phyloP scores from a whole-genome alignment of 2,329 filamentous ascomycete genomes.

The Lachnellula cervina region DNA sequence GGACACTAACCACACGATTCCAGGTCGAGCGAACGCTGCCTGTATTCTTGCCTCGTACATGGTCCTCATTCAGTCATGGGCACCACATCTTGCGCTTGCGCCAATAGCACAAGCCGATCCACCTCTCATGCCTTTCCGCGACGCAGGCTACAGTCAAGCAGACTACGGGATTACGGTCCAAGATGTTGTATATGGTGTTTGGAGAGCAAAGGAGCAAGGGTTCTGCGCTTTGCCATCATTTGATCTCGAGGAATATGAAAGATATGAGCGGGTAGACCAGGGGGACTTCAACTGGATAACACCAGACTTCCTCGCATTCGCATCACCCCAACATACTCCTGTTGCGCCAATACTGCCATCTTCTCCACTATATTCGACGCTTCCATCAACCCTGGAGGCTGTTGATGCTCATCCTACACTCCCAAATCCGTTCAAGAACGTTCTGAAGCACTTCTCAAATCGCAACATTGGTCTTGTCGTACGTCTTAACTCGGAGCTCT shows the following conservation, averaged over 20 bases:
- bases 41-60: slow-evolving; percentile 97
- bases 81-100: slow-evolving; percentile 88
- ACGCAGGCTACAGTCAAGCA: slow-evolving; percentile 96
- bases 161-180: slow-evolving; percentile 95
- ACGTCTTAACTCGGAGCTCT: slow-evolving; percentile 89
- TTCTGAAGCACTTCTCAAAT: slow-evolving; percentile 81
- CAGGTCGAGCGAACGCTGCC: slow-evolving; percentile 86
- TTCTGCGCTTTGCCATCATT: slow-evolving; percentile 91
- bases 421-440: slow-evolving; percentile 90
- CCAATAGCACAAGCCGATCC: slow-evolving; percentile 96
- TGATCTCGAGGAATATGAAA: slow-evolving; percentile 94
- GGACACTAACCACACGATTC: slow-evolving; percentile 24
- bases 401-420: slow-evolving; percentile 67
- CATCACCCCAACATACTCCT: slow-evolving; percentile 82
- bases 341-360: slow-evolving; percentile 66
- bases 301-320: slow-evolving; percentile 91
- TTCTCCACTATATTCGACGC: slow-evolving; percentile 66
- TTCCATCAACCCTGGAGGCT: slow-evolving; percentile 72
- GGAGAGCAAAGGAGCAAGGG: slow-evolving; percentile 96
- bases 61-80: slow-evolving; percentile 97
- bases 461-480: slow-evolving; percentile 91
- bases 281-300: slow-evolving; percentile 99
- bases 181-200: slow-evolving; percentile 96
- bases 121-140: slow-evolving; percentile 96
- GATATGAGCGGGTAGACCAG: slow-evolving; percentile 91